A percentile compares a stretch with the other conserved stretches of the same genome.
Conservation (phyloP, 225 moss, liverwort and hornwort species). For the Bryoerythrophyllum caledonicum region DNA sequence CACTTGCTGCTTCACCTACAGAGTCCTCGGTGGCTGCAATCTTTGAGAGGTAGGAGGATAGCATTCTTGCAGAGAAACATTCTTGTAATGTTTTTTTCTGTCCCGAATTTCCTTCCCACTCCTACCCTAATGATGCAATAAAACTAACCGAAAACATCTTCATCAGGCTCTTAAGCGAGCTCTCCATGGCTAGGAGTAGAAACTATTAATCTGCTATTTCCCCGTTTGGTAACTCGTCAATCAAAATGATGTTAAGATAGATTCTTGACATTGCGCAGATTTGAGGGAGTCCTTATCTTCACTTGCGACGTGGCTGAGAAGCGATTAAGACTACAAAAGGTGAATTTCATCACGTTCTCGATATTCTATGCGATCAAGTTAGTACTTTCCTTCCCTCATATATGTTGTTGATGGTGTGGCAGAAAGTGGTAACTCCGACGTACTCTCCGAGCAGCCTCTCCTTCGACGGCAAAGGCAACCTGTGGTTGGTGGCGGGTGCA, state of each 20-base stretch:
- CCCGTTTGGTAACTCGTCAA: not conserved
- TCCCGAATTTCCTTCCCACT: constrained; percentile 2
- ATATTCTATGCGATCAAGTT: not conserved
- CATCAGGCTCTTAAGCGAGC: not conserved
- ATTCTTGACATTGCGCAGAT: constrained; percentile 48
- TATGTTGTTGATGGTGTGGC: constrained; percentile 29
- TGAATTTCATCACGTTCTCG: constrained; percentile 23
- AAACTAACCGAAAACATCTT: not conserved
- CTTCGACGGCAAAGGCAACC: constrained; percentile 62
- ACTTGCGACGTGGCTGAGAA: constrained; percentile 54
- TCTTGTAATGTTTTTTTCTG: not conserved
- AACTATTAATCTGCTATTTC: not conserved
- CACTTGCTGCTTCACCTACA: constrained; percentile 60
- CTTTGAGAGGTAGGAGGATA: constrained; percentile 62
- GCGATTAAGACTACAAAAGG: constrained; percentile 73
- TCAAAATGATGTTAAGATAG: not conserved
- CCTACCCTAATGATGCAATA: not conserved
- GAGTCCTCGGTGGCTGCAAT: constrained; percentile 62
- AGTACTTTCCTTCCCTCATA: no score
- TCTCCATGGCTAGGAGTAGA: not conserved
- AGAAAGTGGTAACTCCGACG: constrained; percentile 65
- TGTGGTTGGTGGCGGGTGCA: constrained; percentile 91
- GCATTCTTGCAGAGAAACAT: not conserved
- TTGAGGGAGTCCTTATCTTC: constrained; percentile 82
- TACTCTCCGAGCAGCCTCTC: constrained; percentile 78